Evolutionary conservation across 148 eudicot genomes (phyloP), one percentile per base, ranked within the genome.

Genomic region (Amaranthus cruentus): DNA sequence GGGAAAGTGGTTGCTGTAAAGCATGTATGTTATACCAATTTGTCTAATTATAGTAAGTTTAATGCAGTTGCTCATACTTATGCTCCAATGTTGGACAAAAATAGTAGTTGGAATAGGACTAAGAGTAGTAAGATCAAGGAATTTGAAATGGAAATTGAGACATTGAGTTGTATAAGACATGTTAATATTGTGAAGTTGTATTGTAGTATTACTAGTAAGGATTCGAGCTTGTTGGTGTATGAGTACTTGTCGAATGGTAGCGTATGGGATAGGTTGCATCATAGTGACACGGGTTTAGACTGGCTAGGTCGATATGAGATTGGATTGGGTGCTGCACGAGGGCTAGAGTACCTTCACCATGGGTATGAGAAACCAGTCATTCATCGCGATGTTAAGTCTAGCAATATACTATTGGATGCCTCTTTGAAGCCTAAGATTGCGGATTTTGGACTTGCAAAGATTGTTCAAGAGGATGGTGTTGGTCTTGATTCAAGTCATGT

Each of bases 391-490:
- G 91, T 95, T 9, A 95, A 95, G 85, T 95, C 98, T 0, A 95
- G 97, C 69, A 95, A 95, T 74, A 91, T 95, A 14, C 81, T 95
- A 74, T 74, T 95, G 68, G 98, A 95, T 57, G 92, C 91, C 84
- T 68, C 79, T 42, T 69, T 87, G 73, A 95, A 90, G 85, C 92
- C 98, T 18, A 69, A 90, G 65, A 95, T 95, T 56, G 98, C 98
- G 7, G 98, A 95, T 85, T 95, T 95, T 61, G 98, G 98, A 13
- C 88, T 95, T 0, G 97, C 98, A 0, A 95, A 86, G 88, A 90
- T 95, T 60, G 86, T 84, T 78, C 91, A 89, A 50, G 77, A 75
- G 6, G 73, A 77, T 63, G 47, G 72, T 9, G 82, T 60, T 55
- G 72, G 62, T 47, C 38, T 28, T 2, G 89, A 87, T 50, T 84